A percentile compares a stretch with the other conserved stretches of the same genome.
phyloP scores from a whole-genome alignment of 768 basidiomycete genomes.

The Strobilomyces confusus region DNA sequence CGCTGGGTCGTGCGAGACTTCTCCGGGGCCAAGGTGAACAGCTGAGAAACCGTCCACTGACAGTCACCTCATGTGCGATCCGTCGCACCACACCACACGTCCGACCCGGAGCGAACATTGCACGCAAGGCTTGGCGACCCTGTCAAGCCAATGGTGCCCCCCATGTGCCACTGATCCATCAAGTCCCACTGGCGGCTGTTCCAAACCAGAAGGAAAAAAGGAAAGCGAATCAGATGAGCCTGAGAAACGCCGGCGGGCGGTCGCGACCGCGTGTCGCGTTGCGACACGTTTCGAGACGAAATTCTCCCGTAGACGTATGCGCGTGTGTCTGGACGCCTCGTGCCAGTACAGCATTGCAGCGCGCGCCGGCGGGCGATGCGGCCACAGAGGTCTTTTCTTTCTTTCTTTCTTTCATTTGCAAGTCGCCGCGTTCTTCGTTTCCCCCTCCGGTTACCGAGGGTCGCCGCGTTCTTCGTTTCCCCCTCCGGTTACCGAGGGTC shows the following conservation, averaged over 20 bases:
- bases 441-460: neutral
- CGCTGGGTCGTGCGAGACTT: constrained; percentile 3
- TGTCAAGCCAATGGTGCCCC: too few species aligned
- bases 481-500: neutral
- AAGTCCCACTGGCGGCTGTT: neutral
- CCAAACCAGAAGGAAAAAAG: neutral
- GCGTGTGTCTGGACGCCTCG: neutral
- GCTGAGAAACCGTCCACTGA: constrained; percentile 1
- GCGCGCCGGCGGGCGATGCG: neutral
- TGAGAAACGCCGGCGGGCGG: constrained; percentile 2
- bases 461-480: neutral
- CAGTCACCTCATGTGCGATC: neutral
- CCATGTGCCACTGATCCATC: neutral
- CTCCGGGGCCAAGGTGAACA: neutral
- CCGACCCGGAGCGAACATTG: neutral
- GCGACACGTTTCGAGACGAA: constrained; percentile 8
- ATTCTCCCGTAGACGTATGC: neutral
- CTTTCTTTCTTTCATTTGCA: too few species aligned
- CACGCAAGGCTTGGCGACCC: neutral
- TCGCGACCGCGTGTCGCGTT: constrained; percentile 1
- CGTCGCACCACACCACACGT: neutral
- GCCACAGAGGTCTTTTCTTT: too few species aligned
- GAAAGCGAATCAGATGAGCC: neutral
- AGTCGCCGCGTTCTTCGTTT: neutral
- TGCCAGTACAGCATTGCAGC: neutral